phyloP scores from a whole-genome alignment of 345 rosid species.

The Cardamine resedifolia region DNA sequence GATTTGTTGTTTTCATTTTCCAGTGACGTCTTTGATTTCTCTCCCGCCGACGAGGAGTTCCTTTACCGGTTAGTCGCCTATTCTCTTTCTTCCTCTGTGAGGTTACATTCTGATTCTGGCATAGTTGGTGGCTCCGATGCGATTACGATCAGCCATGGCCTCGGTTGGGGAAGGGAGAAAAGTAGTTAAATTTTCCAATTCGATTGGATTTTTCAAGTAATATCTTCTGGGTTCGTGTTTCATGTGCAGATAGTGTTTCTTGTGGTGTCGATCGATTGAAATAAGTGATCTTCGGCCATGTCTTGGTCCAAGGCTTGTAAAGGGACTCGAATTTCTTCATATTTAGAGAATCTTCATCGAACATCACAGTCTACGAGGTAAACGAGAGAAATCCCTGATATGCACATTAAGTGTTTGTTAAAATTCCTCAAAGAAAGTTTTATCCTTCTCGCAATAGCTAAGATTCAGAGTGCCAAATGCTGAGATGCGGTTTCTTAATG shows the following conservation, averaged over 20 bases:
- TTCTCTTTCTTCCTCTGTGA: background rate
- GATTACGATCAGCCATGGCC: background rate
- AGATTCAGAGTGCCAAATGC: background rate
- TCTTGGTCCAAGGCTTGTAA: constrained; percentile 34
- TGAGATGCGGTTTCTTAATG: constrained; percentile 25
- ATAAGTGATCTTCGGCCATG: constrained; percentile 23
- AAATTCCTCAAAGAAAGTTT: constrained; percentile 15
- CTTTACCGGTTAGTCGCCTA: constrained; percentile 9
- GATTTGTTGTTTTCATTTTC: background rate
- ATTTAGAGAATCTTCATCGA: constrained; percentile 28
- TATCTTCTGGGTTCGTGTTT: constrained; percentile 19
- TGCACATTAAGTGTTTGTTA: constrained; percentile 22
- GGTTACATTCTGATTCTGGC: background rate
- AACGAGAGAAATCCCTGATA: no score
- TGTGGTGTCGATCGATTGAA: constrained; percentile 9
- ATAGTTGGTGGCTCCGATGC: background rate
- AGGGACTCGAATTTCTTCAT: constrained; percentile 19
- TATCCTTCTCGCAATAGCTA: background rate
- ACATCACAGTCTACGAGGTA: constrained; percentile 11
- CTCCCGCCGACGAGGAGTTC: constrained; percentile 28
- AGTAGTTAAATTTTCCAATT: background rate
- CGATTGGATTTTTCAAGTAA: background rate
- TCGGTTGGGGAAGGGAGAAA: background rate
- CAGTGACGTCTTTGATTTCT: constrained; percentile 25
- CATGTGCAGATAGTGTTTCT: constrained; percentile 23